A percentile compares a stretch with the other conserved stretches of the same genome.
Conservation (phyloP, 1,284 basidiomycete species). For the Ganoderma sp. region DNA sequence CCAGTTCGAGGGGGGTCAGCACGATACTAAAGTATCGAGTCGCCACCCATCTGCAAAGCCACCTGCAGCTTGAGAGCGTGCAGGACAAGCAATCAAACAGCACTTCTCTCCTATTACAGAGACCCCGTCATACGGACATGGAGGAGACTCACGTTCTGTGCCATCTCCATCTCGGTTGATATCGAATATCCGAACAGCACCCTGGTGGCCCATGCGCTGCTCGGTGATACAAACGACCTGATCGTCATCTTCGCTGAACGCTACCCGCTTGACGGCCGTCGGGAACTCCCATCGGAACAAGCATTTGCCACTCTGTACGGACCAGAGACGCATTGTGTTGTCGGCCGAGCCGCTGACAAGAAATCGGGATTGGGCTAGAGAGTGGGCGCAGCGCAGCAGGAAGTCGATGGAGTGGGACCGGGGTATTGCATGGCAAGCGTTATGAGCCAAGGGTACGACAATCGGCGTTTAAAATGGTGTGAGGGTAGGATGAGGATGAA, state of each 20-base stretch:
- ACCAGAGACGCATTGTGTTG: slow-evolving; percentile 93
- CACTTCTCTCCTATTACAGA: neutral
- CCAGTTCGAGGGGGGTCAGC: neutral
- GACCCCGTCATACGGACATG: neutral
- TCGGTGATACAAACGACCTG: slow-evolving; percentile 94
- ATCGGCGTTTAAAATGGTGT: neutral
- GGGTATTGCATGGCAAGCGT: slow-evolving; percentile 10
- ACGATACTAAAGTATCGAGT: neutral
- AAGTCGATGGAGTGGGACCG: neutral
- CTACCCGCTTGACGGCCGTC: slow-evolving; percentile 95
- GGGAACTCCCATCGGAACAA: slow-evolving; percentile 96
- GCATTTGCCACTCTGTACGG: slow-evolving; percentile 89
- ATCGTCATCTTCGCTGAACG: slow-evolving; percentile 87
- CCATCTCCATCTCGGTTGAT: slow-evolving; percentile 85
- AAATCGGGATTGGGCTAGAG: slow-evolving; percentile 80
- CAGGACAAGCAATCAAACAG: neutral
- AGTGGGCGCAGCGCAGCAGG: neutral
- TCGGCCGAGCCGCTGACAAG: slow-evolving; percentile 90
- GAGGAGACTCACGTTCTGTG: slow-evolving; percentile 64
- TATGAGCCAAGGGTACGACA: slow-evolving; percentile 6
- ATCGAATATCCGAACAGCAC: slow-evolving; percentile 87
- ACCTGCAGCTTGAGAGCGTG: neutral
- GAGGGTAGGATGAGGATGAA: neutral
- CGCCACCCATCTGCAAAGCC: neutral
- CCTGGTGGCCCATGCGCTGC: slow-evolving; percentile 92